Conservation (phyloP, 768 basidiomycete genomes). For the Chalciporus pseudorubinellus region DNA sequence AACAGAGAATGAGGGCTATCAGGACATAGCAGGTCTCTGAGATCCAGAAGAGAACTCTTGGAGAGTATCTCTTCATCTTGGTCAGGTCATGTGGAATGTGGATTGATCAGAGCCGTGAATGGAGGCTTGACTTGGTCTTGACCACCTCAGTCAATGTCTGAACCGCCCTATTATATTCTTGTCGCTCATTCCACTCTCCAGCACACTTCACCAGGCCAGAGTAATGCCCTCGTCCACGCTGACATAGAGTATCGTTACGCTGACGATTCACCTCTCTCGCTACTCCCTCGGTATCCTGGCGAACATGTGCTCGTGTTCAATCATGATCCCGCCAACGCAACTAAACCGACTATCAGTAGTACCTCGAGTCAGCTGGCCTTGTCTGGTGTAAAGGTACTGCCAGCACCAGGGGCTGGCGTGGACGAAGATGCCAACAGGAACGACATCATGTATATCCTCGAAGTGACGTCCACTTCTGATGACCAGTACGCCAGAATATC, state of each 20-base stretch:
- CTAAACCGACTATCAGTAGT: slow-evolving; percentile 49
- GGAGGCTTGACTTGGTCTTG: not conserved
- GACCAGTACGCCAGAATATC: slow-evolving; percentile 38
- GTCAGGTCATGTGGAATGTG: no score
- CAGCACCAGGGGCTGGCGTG: slow-evolving; percentile 70
- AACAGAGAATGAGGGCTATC: slow-evolving; percentile 47
- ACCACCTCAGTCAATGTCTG: slow-evolving; percentile 11
- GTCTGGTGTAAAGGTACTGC: slow-evolving; percentile 61
- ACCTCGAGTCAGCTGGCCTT: slow-evolving; percentile 47
- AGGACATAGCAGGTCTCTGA: slow-evolving; percentile 54
- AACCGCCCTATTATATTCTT: slow-evolving; percentile 66
- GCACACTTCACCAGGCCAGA: slow-evolving; percentile 36
- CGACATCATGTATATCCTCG: slow-evolving; percentile 72
- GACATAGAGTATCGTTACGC: slow-evolving; percentile 78
- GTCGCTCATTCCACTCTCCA: slow-evolving; percentile 54
- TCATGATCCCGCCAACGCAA: slow-evolving; percentile 47
- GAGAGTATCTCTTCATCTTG: slow-evolving; percentile 31
- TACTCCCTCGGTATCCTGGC: slow-evolving; percentile 56
- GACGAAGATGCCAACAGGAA: slow-evolving; percentile 50
- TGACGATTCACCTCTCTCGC: slow-evolving; percentile 68
- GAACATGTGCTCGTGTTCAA: slow-evolving; percentile 78
- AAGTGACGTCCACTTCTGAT: slow-evolving; percentile 52
- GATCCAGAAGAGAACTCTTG: slow-evolving; percentile 46
- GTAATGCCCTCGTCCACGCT: slow-evolving; percentile 51
- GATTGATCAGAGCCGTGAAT: not conserved